Evolutionary conservation across 371 early-diverging fungal genomes (phyloP).

Genomic region (Mucor mucedo): DNA sequence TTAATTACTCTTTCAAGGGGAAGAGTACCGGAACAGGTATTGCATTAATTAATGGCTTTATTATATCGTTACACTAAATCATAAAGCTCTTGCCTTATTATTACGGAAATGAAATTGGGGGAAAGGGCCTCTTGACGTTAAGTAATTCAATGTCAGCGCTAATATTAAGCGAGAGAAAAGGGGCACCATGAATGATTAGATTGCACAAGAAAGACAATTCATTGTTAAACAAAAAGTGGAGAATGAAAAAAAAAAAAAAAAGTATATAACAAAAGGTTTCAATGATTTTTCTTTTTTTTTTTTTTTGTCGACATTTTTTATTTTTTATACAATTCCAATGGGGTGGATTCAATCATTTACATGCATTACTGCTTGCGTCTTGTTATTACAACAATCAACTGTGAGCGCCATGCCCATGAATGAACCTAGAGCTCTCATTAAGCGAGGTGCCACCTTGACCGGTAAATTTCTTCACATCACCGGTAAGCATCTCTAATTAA

Average conservation of each 20-base stretch:
- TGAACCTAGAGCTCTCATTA: slow-evolving; percentile 14
- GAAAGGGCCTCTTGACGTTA: too few species aligned
- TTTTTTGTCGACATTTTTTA: neutral
- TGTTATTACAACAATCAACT: slow-evolving; percentile 4
- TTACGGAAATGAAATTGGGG: too few species aligned
- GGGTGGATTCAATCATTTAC: slow-evolving; percentile 8
- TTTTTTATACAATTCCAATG: slow-evolving; percentile 8
- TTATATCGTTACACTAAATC: too few species aligned
- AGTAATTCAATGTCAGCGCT: too few species aligned
- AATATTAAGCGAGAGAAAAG: too few species aligned
- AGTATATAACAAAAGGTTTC: neutral
- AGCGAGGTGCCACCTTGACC: slow-evolving; percentile 19
- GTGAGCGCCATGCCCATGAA: slow-evolving; percentile 9
- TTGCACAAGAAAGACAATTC: neutral
- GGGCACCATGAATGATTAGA: neutral
- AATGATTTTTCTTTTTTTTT: slow-evolving; percentile 2
- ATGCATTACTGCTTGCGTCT: slow-evolving; percentile 13
- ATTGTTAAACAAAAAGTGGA: neutral
- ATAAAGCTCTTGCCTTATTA: too few species aligned
- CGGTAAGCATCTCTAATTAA: slow-evolving; percentile 21
- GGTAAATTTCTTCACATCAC: slow-evolving; percentile 54
- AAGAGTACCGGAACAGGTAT: too few species aligned
- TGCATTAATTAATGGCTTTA: too few species aligned
- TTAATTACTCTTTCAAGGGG: too few species aligned
- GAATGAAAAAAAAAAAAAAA: slow-evolving; percentile 1